Percentiles rank a stretch among this genome's conserved stretches.
Conservation (phyloP, 2,329 filamentous ascomycete species). For the Colletotrichum chrysophilum region DNA sequence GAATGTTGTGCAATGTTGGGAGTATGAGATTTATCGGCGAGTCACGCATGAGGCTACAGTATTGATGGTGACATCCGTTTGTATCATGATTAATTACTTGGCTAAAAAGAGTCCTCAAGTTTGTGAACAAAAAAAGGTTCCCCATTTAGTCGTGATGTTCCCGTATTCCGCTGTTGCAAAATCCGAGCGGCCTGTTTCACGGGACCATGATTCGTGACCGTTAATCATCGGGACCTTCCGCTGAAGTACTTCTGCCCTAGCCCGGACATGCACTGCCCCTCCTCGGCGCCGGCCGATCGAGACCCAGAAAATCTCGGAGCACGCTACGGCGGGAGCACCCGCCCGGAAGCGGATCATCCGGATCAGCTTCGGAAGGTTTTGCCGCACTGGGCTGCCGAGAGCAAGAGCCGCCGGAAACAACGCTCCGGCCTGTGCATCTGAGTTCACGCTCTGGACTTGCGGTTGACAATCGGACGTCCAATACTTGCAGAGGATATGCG, state of each 20-base stretch:
- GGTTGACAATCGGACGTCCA: neutral
- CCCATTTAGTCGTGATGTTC: neutral
- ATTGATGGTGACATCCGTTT: too few species aligned
- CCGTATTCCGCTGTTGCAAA: neutral
- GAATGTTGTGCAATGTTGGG: neutral
- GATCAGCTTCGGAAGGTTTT: neutral
- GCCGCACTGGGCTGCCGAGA: neutral
- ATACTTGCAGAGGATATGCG: neutral
- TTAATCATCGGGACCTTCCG: neutral
- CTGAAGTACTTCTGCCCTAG: neutral
- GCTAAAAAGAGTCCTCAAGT: neutral
- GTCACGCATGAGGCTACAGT: too few species aligned
- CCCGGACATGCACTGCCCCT: neutral
- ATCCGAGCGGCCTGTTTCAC: neutral
- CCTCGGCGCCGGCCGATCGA: constrained; percentile 4
- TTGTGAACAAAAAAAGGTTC: neutral
- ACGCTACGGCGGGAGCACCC: neutral
- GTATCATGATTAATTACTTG: neutral
- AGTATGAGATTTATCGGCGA: fast-evolving
- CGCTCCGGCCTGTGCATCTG: neutral
- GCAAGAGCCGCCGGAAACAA: neutral
- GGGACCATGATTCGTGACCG: neutral
- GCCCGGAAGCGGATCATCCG: neutral
- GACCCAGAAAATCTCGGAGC: neutral
- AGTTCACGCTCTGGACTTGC: neutral